These are phyloP conservation scores for Ampelomyces quisqualis DNA, from an alignment of 2,329 filamentous ascomycete species.

Conservation along the genomic window DNA sequence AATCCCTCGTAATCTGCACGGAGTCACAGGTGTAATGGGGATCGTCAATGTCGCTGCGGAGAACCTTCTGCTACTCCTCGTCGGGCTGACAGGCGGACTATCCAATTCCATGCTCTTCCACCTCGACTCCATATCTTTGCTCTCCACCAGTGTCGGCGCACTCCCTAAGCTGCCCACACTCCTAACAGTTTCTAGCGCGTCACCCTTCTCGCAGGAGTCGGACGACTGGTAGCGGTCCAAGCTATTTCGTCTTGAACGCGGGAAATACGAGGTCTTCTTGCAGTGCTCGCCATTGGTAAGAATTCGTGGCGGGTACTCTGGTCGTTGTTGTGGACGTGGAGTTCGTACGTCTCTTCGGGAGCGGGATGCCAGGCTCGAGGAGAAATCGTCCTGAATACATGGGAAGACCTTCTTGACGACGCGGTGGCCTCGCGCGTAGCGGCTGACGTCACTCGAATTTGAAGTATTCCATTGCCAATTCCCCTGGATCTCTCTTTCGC, in stretches of 20 bases:
- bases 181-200: slow-evolving; percentile 34
- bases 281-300: slow-evolving; percentile 23
- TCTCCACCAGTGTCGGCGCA: slow-evolving; percentile 37
- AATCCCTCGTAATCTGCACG: slow-evolving; percentile 27
- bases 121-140: slow-evolving; percentile 18
- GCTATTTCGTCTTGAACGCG: slow-evolving; percentile 32
- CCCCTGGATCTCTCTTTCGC: slow-evolving; percentile 34
- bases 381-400: slow-evolving; percentile 41
- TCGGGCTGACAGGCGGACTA: slow-evolving; percentile 26
- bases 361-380: slow-evolving; percentile 35
- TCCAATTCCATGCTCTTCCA: slow-evolving; percentile 28
- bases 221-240: slow-evolving; percentile 31
- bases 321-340: slow-evolving; percentile 12
- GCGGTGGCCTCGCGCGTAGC: slow-evolving; percentile 21
- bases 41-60: slow-evolving; percentile 27
- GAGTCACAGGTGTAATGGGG: slow-evolving; percentile 34
- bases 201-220: slow-evolving; percentile 36
- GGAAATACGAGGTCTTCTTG: slow-evolving; percentile 28
- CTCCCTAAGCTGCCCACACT: slow-evolving; percentile 37
- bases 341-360: slow-evolving; percentile 12
- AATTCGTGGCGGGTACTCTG: slow-evolving; percentile 24
- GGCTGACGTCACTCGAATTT: slow-evolving; percentile 29
- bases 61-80: slow-evolving; percentile 16
- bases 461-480: slow-evolving; percentile 34
- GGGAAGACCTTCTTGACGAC: slow-evolving; percentile 38